phyloP scores from a whole-genome alignment of 352 stramenopile species.

The Hyphochytrium catenoides region DNA sequence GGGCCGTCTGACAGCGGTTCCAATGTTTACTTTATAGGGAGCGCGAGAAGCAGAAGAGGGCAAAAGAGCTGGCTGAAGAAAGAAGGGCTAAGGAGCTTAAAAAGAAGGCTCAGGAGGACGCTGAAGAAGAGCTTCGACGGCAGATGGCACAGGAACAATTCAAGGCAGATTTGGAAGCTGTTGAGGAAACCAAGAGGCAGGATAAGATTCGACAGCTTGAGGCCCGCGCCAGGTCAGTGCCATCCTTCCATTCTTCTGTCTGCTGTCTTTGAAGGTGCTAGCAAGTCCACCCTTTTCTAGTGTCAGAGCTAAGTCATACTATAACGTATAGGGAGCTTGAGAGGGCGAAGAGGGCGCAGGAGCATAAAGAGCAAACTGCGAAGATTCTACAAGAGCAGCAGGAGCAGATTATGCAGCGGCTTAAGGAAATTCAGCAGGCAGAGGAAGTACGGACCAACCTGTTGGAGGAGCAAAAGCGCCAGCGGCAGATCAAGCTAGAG shows the following conservation, averaged over 20 bases:
- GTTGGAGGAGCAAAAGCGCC: conserved; percentile 33
- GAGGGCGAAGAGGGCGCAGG: conserved; percentile 35
- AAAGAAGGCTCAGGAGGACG: conserved; percentile 50
- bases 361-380: conserved; percentile 31
- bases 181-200: conserved; percentile 43
- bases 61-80: conserved; percentile 35
- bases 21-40: too few species aligned
- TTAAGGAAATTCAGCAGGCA: conserved; percentile 29
- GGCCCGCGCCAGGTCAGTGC: too few species aligned
- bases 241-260: too few species aligned
- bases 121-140: conserved; percentile 42
- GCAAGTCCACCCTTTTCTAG: too few species aligned
- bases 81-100: conserved; percentile 47
- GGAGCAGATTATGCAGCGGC: conserved; percentile 25
- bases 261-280: too few species aligned
- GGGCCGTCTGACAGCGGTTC: too few species aligned
- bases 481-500: conserved; percentile 34
- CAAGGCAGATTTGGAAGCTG: conserved; percentile 29
- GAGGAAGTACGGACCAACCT: conserved; percentile 35
- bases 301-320: too few species aligned
- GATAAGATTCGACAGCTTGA: conserved; percentile 35
- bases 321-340: conserved; percentile 37
- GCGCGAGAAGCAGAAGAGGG: conserved; percentile 26
- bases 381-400: conserved; percentile 27
- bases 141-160: conserved; percentile 35